These are phyloP conservation scores for Yarrowia sp. DNA, from an alignment of 805 yeast species.

Conservation along the genomic window DNA sequence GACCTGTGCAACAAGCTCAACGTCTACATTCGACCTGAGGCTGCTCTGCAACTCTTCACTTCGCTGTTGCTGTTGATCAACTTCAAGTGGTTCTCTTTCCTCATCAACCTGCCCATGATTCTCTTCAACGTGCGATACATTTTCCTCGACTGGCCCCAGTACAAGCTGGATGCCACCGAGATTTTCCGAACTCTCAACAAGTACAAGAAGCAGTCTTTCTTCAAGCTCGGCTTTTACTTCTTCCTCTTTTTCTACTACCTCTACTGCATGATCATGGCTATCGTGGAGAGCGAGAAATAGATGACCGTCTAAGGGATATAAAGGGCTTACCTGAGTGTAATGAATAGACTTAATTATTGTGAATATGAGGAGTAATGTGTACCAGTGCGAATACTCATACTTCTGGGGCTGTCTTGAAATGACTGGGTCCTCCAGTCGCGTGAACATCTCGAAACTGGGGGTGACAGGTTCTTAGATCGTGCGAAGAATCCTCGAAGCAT, in stretches of 20 bases:
- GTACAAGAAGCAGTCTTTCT: conserved; percentile 86
- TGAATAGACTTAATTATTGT: conserved; percentile 10
- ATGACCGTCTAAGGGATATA: not conserved
- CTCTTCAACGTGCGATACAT: conserved; percentile 74
- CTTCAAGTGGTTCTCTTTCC: conserved; percentile 89
- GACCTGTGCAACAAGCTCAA: conserved; percentile 92
- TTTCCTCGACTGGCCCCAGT: conserved; percentile 66
- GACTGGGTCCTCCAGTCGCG: no score
- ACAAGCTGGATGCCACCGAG: conserved; percentile 93
- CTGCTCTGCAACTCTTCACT: conserved; percentile 65
- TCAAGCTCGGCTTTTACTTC: conserved; percentile 87
- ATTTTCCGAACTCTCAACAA: conserved; percentile 89
- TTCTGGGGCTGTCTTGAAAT: no score
- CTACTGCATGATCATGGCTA: conserved; percentile 92
- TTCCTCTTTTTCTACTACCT: conserved; percentile 91
- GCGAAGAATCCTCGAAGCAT: no score
- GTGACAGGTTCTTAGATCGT: no score
- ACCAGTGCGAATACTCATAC: no score
- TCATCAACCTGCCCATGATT: conserved; percentile 79
- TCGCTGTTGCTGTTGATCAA: conserved; percentile 70
- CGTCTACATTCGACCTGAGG: conserved; percentile 82
- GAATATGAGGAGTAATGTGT: not conserved
- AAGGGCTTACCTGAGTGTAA: not conserved
- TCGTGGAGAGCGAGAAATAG: conserved; percentile 61
- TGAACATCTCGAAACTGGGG: no score